phyloP scores from a whole-genome alignment of 2,329 filamentous ascomycete genomes.

The Colletotrichum abscissum region DNA sequence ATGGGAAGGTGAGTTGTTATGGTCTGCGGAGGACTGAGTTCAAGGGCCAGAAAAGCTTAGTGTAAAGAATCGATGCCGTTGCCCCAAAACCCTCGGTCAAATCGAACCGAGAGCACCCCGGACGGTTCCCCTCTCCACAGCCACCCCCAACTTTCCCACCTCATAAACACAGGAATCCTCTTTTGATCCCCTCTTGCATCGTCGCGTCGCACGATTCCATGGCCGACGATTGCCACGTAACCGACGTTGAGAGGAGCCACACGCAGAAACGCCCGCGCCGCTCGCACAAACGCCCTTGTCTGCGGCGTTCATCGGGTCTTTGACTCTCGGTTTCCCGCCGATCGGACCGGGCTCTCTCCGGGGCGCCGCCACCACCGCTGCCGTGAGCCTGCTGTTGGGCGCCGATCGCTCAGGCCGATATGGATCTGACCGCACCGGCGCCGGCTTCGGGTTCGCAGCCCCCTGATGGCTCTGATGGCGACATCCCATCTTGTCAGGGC shows the following conservation, averaged over 20 bases:
- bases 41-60: neutral
- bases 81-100: conserved; percentile 15
- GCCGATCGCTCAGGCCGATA: conserved; percentile 6
- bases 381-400: conserved; percentile 11
- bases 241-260: conserved; percentile 7
- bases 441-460: conserved; percentile 3
- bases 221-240: conserved; percentile 36
- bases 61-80: neutral
- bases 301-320: neutral
- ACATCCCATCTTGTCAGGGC: conserved; percentile 45
- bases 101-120: conserved; percentile 18
- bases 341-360: neutral
- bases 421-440: conserved; percentile 20
- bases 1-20: neutral
- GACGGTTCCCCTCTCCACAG: neutral
- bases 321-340: neutral
- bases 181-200: conserved; percentile 18
- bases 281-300: neutral
- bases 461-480: conserved; percentile 30
- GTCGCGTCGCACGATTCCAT: conserved; percentile 33
- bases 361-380: neutral
- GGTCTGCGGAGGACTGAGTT: neutral
- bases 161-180: conserved; percentile 21
- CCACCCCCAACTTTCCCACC: conserved; percentile 10
- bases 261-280: neutral